Evolutionary conservation across 176 grass and related monocot species (phyloP).

Genomic region (Puccinellia tenuiflora): DNA sequence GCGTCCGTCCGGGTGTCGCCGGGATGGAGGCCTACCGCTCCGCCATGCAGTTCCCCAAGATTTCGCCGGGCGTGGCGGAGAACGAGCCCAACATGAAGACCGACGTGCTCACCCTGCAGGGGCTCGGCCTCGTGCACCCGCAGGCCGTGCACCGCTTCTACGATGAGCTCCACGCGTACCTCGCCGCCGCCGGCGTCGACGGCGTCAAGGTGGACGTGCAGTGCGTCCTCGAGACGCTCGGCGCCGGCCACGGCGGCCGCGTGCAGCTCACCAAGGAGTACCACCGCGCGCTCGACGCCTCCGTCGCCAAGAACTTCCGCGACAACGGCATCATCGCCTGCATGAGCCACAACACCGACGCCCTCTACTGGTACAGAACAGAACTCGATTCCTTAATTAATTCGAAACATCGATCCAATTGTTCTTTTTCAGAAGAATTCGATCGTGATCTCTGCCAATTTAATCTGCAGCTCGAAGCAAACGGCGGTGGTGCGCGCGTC

Average conservation of each 20-base stretch:
- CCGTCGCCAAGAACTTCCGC: constrained; percentile 70
- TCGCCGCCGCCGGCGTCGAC: constrained; percentile 70
- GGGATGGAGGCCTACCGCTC: constrained; percentile 70
- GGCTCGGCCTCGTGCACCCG: constrained; percentile 80
- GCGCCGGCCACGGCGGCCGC: constrained; percentile 65
- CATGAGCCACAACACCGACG: constrained; percentile 97
- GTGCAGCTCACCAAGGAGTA: constrained; percentile 69
- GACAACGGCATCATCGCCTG: constrained; percentile 98
- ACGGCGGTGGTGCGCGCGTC: constrained; percentile 89
- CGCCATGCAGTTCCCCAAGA: constrained; percentile 60
- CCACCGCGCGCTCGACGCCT: constrained; percentile 85
- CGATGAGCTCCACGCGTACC: constrained; percentile 84
- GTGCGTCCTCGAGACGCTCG: constrained; percentile 88
- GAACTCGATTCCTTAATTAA: not conserved
- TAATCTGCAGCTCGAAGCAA: constrained; percentile 67
- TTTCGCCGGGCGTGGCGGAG: constrained; percentile 68
- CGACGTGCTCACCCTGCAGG: constrained; percentile 74
- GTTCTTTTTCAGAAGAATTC: not conserved
- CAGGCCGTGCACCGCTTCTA: constrained; percentile 87
- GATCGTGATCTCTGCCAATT: not conserved
- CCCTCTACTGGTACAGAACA: constrained; percentile 64
- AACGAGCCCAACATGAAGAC: constrained; percentile 83
- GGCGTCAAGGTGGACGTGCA: constrained; percentile 98
- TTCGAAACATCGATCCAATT: not conserved
- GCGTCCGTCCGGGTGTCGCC: constrained; percentile 53